These are phyloP conservation scores for Ceriops tagal DNA, from an alignment of 345 rosid species.

Conservation along the genomic window DNA sequence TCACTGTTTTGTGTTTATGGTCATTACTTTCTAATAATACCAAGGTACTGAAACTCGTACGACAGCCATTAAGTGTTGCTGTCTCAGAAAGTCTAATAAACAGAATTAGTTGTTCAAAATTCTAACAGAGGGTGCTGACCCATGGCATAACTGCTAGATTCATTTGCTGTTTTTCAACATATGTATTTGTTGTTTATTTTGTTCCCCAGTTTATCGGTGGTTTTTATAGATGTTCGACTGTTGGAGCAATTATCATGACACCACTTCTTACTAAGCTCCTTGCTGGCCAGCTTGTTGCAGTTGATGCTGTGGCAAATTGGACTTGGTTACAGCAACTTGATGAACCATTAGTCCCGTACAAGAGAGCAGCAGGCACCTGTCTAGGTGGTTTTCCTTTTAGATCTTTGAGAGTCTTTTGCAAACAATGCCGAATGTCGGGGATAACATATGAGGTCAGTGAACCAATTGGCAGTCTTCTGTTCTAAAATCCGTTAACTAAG, in stretches of 20 bases:
- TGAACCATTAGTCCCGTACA: not conserved
- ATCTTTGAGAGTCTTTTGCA: no score
- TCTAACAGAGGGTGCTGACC: no score
- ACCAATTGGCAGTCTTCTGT: not conserved
- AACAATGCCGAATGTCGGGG: not conserved
- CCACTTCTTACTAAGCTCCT: slow-evolving; percentile 97
- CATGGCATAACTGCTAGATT: no score
- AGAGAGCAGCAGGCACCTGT: not conserved
- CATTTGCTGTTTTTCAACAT: not conserved
- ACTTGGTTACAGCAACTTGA: not conserved
- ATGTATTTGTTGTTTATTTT: not conserved
- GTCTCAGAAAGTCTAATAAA: slow-evolving; percentile 87
- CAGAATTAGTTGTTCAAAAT: slow-evolving; percentile 12
- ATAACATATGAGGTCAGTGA: not conserved
- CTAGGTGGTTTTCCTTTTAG: not conserved
- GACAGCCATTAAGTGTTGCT: slow-evolving; percentile 78
- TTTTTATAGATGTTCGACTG: slow-evolving; percentile 75
- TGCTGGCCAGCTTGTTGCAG: slow-evolving; percentile 98
- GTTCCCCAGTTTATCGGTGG: slow-evolving; percentile 1
- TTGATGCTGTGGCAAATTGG: slow-evolving; percentile 78
- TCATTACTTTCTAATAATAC: not conserved
- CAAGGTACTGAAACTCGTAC: slow-evolving; percentile 56
- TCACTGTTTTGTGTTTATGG: not conserved
- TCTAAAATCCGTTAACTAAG: not conserved
- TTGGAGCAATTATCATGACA: slow-evolving; percentile 95